Conservation (phyloP, 108 stramenopile genomes). For the Aureococcus anophagefferens region DNA sequence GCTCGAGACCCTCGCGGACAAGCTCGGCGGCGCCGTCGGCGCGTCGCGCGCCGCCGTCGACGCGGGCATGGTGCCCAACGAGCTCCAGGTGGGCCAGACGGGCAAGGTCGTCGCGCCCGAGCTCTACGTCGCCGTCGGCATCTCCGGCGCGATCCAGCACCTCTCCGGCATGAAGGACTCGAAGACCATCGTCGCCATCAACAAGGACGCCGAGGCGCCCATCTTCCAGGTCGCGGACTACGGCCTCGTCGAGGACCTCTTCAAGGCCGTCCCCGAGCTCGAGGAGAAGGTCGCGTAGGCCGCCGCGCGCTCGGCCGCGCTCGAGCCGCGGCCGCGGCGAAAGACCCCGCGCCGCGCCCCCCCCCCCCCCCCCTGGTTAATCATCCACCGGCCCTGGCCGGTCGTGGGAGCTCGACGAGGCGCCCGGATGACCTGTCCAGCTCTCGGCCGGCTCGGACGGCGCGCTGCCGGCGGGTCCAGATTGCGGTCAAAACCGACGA, state of each 20-base stretch:
- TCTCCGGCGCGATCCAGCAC: conserved; percentile 99
- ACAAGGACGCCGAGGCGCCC: conserved; percentile 97
- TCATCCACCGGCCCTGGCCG: no score
- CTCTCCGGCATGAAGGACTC: conserved; percentile 97
- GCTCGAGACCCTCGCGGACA: conserved; percentile 87
- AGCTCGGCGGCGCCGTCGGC: conserved; percentile 85
- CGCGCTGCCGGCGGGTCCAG: no score
- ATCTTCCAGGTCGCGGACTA: conserved; percentile 98
- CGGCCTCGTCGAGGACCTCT: conserved; percentile 87
- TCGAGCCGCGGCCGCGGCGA: no score
- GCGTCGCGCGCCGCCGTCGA: conserved; percentile 94
- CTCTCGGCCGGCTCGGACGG: no score
- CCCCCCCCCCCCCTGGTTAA: no score
- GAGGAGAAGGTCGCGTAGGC: conserved; percentile 61
- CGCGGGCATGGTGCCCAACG: conserved; percentile 94
- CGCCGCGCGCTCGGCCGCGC: no score
- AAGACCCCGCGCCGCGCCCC: no score
- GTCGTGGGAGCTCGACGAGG: no score
- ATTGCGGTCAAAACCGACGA: no score
- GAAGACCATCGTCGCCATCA: conserved; percentile 98
- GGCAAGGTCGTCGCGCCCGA: conserved; percentile 96
- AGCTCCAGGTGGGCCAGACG: conserved; percentile 97
- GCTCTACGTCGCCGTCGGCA: conserved; percentile 88
- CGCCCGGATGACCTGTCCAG: no score
- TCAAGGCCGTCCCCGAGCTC: conserved; percentile 92